Evolutionary conservation across 345 rosid species (phyloP).

Genomic region (Lepidium aucheri): DNA sequence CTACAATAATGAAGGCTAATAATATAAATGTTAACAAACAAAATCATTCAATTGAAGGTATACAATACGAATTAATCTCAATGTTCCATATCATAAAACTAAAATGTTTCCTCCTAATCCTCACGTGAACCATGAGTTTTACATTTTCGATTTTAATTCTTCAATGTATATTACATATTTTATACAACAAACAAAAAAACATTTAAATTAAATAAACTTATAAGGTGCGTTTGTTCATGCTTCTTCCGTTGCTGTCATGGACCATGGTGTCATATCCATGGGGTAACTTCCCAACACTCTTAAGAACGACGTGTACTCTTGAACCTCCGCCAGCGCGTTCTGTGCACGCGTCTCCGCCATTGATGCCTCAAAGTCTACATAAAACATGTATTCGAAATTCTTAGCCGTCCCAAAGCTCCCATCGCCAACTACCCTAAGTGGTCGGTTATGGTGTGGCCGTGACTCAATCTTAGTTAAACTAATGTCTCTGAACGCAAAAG

Average conservation of each 20-base stretch:
- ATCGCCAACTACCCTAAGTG: conserved; percentile 76
- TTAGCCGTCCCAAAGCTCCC: conserved; percentile 78
- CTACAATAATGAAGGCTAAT: background rate
- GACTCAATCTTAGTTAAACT: conserved; percentile 91
- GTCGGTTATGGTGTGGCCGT: conserved; percentile 76
- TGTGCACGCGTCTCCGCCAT: conserved; percentile 96
- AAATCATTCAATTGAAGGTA: background rate
- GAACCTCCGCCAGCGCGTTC: conserved; percentile 94
- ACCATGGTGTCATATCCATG: conserved; percentile 99
- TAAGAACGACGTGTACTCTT: conserved; percentile 93
- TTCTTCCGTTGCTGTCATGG: conserved; percentile 40
- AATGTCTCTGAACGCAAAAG: conserved; percentile 85
- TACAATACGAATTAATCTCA: background rate
- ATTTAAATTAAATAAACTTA: background rate
- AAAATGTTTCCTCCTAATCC: background rate
- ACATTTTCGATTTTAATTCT: background rate
- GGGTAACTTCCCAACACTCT: conserved; percentile 96
- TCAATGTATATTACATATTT: background rate
- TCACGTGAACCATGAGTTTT: conserved; percentile 7
- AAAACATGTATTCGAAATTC: conserved; percentile 92
- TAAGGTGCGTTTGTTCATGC: conserved; percentile 9
- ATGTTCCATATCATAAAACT: background rate
- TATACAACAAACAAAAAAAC: background rate
- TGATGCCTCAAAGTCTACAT: conserved; percentile 90
- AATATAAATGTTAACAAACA: background rate